Evolutionary conservation across 1,284 basidiomycete genomes (phyloP).

Genomic region (Cryptococcus sp.): DNA sequence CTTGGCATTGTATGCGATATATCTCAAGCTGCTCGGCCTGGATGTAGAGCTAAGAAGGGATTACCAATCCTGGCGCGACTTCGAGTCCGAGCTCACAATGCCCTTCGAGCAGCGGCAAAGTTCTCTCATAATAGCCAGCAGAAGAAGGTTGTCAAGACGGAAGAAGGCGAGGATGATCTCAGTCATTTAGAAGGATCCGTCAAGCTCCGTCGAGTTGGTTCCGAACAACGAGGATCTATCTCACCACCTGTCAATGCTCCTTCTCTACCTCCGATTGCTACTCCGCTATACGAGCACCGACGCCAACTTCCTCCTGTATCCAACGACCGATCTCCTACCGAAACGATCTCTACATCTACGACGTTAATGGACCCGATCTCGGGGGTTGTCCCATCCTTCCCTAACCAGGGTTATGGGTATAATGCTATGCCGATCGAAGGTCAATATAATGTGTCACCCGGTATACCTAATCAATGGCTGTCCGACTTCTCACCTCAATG

Average conservation of each 20-base stretch:
- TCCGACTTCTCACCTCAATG: background rate
- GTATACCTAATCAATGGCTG: background rate
- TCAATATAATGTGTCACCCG: background rate
- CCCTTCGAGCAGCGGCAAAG: slow-evolving; percentile 15
- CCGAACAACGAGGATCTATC: background rate
- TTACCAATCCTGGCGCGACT: slow-evolving; percentile 38
- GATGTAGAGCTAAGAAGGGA: slow-evolving; percentile 44
- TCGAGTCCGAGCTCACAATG: slow-evolving; percentile 33
- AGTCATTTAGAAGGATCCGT: slow-evolving; percentile 30
- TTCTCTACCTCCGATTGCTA: background rate
- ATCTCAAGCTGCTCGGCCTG: slow-evolving; percentile 35
- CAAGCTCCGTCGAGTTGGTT: slow-evolving; percentile 26
- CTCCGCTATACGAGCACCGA: background rate
- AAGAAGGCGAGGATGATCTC: slow-evolving; percentile 32
- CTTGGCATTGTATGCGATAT: slow-evolving; percentile 45
- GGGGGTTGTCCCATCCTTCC: slow-evolving; percentile 17
- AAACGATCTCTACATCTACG: slow-evolving; percentile 13
- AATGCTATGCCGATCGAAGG: background rate
- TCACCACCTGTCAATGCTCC: background rate
- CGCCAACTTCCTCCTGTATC: background rate
- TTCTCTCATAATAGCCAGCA: background rate
- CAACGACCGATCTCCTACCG: slow-evolving; percentile 12
- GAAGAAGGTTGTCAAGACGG: background rate
- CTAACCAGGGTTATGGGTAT: background rate
- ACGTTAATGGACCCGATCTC: slow-evolving; percentile 14